phyloP scores from a whole-genome alignment of 2,329 filamentous ascomycete species.

The Elsinoe australis region DNA sequence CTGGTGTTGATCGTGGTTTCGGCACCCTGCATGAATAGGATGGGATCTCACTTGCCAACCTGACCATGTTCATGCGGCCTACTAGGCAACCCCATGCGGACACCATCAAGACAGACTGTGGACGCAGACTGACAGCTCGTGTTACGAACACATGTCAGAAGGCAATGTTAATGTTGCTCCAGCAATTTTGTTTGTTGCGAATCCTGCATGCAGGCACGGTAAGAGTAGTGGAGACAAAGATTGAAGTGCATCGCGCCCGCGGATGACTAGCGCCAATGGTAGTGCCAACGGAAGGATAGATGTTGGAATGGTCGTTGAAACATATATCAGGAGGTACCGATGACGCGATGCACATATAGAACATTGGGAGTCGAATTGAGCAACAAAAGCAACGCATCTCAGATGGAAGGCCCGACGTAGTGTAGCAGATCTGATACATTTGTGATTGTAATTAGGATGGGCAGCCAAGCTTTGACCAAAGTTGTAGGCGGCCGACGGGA shows the following conservation, averaged over 20 bases:
- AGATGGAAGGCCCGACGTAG: neutral
- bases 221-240: constrained; percentile 4
- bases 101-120: no score
- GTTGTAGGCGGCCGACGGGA: neutral
- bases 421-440: constrained; percentile 3
- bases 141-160: no score
- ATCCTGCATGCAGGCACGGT: constrained; percentile 9
- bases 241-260: neutral
- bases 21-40: no score
- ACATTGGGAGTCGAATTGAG: no score
- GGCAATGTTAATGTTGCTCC: constrained; percentile 4
- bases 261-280: neutral
- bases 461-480: constrained; percentile 10
- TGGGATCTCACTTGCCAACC: no score
- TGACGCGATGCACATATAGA: no score
- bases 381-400: neutral
- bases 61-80: no score
- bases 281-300: neutral
- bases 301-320: no score
- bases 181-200: constrained; percentile 8
- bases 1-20: no score
- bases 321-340: neutral
- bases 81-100: no score
- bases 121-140: no score
- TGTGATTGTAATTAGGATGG: constrained; percentile 6